Percentiles rank a stretch among this genome's conserved stretches.
Conservation (phyloP, 2,329 filamentous ascomycete genomes). For the Pseudogymnoascus sp. region DNA sequence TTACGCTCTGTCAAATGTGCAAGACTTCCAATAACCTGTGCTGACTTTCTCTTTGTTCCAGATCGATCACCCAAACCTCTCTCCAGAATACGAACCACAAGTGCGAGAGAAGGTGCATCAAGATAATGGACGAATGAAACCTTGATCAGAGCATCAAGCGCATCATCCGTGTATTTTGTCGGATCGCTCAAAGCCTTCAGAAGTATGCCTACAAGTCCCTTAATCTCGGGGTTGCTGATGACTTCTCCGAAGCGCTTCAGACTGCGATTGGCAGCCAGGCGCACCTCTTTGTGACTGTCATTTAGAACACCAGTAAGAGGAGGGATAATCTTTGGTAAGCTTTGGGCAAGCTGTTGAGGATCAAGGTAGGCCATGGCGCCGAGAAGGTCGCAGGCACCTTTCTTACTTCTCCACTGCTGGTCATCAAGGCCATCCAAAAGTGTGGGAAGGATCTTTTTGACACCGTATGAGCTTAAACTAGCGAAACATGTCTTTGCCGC, state of each 20-base stretch:
- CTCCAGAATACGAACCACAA: conserved; percentile 92
- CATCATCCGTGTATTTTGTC: conserved; percentile 93
- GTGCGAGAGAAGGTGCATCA: conserved; percentile 89
- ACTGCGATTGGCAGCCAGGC: conserved; percentile 84
- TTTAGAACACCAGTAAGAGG: conserved; percentile 89
- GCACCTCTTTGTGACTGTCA: conserved; percentile 96
- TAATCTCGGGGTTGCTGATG: conserved; percentile 95
- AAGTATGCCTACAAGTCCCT: conserved; percentile 80
- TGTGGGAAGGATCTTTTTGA: conserved; percentile 87
- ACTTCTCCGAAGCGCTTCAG: conserved; percentile 97
- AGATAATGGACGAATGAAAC: conserved; percentile 98
- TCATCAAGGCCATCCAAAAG: conserved; percentile 89
- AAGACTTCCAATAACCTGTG: conserved; percentile 95
- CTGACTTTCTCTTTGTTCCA: conserved; percentile 88
- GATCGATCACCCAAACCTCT: conserved; percentile 86
- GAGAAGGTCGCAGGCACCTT: conserved; percentile 90
- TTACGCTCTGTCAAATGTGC: conserved; percentile 95
- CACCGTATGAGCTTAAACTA: conserved; percentile 87
- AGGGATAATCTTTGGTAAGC: conserved; percentile 92
- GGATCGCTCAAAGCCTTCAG: conserved; percentile 96
- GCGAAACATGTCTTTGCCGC: conserved; percentile 92
- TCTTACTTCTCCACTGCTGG: conserved; percentile 95
- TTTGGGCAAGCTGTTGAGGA: conserved; percentile 85
- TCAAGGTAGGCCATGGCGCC: conserved; percentile 98
- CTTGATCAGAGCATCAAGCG: conserved; percentile 88